A percentile compares a stretch with the other conserved stretches of the same genome.
These are phyloP conservation scores for Meripilus lineatus DNA, from an alignment of 1,284 basidiomycete species.

Conservation along the genomic window DNA sequence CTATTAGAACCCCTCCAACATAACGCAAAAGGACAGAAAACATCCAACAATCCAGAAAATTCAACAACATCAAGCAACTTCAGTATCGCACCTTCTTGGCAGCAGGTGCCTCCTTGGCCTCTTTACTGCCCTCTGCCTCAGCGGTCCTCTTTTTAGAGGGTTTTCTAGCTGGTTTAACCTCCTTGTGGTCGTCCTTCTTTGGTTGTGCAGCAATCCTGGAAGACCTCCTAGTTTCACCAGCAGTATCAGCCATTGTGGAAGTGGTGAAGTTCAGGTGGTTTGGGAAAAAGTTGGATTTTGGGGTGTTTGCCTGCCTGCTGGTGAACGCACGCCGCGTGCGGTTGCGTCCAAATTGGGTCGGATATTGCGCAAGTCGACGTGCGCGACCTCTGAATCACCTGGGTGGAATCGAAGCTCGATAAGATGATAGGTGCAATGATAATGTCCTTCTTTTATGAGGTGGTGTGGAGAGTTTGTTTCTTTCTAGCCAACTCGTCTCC, in stretches of 20 bases:
- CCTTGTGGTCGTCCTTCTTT: slow-evolving; percentile 20
- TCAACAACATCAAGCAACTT: neutral
- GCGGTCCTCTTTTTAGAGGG: slow-evolving; percentile 22
- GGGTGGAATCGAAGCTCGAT: no score
- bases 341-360: no score
- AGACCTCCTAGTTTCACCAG: slow-evolving; percentile 21
- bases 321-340: no score
- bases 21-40: neutral
- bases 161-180: slow-evolving; percentile 17
- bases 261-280: no score
- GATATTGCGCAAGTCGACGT: no score
- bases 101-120: slow-evolving; percentile 18
- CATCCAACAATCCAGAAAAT: neutral
- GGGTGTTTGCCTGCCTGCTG: no score
- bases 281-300: no score
- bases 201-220: slow-evolving; percentile 28
- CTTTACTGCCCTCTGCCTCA: slow-evolving; percentile 15
- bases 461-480: no score
- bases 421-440: no score
- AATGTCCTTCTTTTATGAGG: no score
- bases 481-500: no score
- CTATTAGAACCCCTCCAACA: slow-evolving; percentile 4
- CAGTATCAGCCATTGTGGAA: slow-evolving; percentile 4
- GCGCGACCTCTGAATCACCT: no score
- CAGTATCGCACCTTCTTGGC: slow-evolving; percentile 25